Evolutionary conservation across 768 basidiomycete genomes (phyloP).

Genomic region (Kwoniella newhampshirensis): DNA sequence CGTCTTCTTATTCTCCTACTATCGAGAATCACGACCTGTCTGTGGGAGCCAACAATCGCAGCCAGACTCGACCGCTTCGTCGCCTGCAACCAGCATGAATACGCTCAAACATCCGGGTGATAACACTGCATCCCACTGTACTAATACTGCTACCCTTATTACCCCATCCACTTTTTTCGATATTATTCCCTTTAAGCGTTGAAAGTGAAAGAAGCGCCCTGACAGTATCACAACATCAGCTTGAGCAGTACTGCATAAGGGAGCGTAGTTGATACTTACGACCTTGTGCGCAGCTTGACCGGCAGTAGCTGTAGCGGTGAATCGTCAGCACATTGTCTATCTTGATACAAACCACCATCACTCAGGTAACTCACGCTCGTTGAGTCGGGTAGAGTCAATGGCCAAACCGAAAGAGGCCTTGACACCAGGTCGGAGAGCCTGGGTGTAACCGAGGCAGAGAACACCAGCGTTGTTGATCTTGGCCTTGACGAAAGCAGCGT

Average conservation of each 20-base stretch:
- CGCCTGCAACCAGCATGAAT: neutral
- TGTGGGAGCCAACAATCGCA: too few species aligned
- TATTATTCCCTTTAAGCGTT: conserved; percentile 44
- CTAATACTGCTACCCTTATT: neutral
- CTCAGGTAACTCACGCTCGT: conserved; percentile 63
- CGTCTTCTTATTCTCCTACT: too few species aligned
- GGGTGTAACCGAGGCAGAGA: conserved; percentile 80
- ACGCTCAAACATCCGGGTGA: neutral
- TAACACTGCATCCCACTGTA: neutral
- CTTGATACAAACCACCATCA: neutral
- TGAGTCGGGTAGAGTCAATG: conserved; percentile 88
- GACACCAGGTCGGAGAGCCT: conserved; percentile 65
- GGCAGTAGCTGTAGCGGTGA: conserved; percentile 43
- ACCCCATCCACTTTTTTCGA: neutral
- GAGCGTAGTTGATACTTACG: conserved; percentile 29
- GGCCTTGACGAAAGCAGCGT: conserved; percentile 89
- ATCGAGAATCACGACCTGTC: too few species aligned
- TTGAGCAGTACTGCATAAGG: neutral
- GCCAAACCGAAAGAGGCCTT: conserved; percentile 82
- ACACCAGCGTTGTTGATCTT: conserved; percentile 98
- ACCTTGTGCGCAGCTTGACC: conserved; percentile 54
- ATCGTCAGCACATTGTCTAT: conserved; percentile 3
- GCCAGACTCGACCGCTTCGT: too few species aligned
- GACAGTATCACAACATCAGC: neutral
- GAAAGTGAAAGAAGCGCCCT: conserved; percentile 56